Conservation (phyloP, 1,284 basidiomycete species). For the Ustilago cynodontis region DNA sequence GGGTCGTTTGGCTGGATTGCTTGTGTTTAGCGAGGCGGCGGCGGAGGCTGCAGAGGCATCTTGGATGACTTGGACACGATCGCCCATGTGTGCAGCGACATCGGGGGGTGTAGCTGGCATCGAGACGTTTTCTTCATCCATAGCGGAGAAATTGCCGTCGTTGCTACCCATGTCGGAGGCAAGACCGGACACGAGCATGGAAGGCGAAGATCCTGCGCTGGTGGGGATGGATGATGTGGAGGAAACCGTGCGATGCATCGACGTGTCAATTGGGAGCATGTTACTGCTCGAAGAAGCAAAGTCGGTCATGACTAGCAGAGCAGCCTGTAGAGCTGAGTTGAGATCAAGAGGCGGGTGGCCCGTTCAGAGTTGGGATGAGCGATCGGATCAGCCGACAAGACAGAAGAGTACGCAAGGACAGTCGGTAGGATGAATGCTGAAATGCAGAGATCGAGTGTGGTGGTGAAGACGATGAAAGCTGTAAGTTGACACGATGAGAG, state of each 20-base stretch:
- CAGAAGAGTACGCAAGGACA: background rate
- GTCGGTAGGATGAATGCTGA: background rate
- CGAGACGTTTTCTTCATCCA: conserved; percentile 39
- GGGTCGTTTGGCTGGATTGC: conserved; percentile 13
- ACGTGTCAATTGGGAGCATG: conserved; percentile 4
- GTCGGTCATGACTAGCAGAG: conserved; percentile 9
- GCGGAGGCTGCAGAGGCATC: conserved; percentile 10
- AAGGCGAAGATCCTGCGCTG: conserved; percentile 38
- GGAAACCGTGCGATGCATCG: conserved; percentile 30
- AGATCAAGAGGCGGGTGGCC: background rate
- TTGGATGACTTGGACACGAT: conserved; percentile 17
- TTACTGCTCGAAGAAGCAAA: conserved; percentile 6
- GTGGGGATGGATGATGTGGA: conserved; percentile 17
- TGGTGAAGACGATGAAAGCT: background rate
- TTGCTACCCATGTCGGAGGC: conserved; percentile 23
- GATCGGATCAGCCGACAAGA: background rate
- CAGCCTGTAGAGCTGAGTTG: background rate
- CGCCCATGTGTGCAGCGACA: conserved; percentile 13
- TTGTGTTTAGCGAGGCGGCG: conserved; percentile 15
- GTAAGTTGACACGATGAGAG: background rate
- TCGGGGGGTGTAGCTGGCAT: conserved; percentile 48
- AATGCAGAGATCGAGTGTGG: background rate
- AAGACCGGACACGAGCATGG: conserved; percentile 25
- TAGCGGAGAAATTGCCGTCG: conserved; percentile 7
- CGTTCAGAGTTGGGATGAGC: background rate